phyloP scores from a whole-genome alignment of 179 eudicot species.

The Spergularia azorica region DNA sequence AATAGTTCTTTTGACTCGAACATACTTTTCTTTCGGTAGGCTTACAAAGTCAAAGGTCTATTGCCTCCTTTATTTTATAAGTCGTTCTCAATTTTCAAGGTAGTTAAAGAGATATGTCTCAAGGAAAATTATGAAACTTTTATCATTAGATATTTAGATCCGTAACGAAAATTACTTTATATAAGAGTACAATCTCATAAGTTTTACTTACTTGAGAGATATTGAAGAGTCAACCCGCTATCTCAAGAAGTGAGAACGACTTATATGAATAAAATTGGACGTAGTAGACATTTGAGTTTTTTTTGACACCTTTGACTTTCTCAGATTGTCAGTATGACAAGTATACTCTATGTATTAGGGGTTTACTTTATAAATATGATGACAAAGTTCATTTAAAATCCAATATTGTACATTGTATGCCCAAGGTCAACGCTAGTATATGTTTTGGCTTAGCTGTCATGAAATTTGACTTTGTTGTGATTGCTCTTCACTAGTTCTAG shows the following conservation, averaged over 20 bases:
- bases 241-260: too few species aligned
- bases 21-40: constrained; percentile 5
- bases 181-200: too few species aligned
- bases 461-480: constrained; percentile 25
- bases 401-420: constrained; percentile 5
- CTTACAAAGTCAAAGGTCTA: neutral
- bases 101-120: too few species aligned
- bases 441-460: constrained; percentile 14
- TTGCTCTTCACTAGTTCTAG: constrained; percentile 17
- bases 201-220: too few species aligned
- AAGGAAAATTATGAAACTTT: too few species aligned
- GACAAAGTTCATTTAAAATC: neutral
- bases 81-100: too few species aligned
- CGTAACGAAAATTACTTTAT: too few species aligned
- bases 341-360: neutral
- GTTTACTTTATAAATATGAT: constrained; percentile 28
- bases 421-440: constrained; percentile 21
- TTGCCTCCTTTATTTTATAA: too few species aligned
- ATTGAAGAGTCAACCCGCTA: too few species aligned
- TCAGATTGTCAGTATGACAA: constrained; percentile 14
- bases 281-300: constrained; percentile 1
- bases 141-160: too few species aligned
- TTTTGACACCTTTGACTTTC: constrained; percentile 17
- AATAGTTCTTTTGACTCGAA: constrained; percentile 10
- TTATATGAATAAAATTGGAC: too few species aligned